Percentiles rank a stretch among this genome's conserved stretches.
phyloP scores from a whole-genome alignment of 192 early-diverging fungal genomes.

The Chytriomyces sp. region DNA sequence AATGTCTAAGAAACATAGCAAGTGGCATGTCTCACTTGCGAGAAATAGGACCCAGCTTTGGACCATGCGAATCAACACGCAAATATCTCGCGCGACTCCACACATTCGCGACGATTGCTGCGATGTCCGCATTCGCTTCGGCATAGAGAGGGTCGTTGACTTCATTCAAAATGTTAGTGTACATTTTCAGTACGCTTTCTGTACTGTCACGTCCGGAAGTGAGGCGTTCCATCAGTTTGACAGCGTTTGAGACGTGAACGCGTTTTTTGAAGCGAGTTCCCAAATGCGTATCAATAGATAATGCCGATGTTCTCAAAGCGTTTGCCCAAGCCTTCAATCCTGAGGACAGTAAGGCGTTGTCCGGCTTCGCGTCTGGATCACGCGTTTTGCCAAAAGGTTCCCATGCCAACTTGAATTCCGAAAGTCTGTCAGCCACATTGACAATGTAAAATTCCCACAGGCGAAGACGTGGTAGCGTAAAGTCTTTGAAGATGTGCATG shows the following conservation, averaged over 20 bases:
- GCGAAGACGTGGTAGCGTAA: constrained; percentile 43
- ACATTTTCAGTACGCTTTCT: constrained; percentile 51
- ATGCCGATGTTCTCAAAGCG: constrained; percentile 33
- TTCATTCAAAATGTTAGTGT: constrained; percentile 75
- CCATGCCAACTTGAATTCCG: constrained; percentile 21
- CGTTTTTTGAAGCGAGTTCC: constrained; percentile 62
- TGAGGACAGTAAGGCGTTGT: neutral
- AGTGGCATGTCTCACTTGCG: constrained; percentile 50
- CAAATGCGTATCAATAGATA: neutral
- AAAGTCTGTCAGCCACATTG: constrained; percentile 29
- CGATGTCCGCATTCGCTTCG: constrained; percentile 79
- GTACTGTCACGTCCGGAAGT: constrained; percentile 13
- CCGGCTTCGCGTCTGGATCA: neutral
- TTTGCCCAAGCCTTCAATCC: constrained; percentile 40
- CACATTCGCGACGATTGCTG: constrained; percentile 71
- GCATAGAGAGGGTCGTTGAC: constrained; percentile 86
- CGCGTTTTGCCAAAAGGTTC: too few relatives aligned
- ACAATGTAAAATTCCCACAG: constrained; percentile 93
- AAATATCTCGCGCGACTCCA: constrained; percentile 80
- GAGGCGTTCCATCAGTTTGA: constrained; percentile 53
- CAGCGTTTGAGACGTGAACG: constrained; percentile 48
- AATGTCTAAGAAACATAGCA: neutral
- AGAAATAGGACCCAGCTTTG: constrained; percentile 76
- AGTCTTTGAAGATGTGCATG: constrained; percentile 53
- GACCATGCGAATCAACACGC: constrained; percentile 85